Conservation (phyloP, 768 basidiomycete species). For the Tylopilus cervinicoccineus region DNA sequence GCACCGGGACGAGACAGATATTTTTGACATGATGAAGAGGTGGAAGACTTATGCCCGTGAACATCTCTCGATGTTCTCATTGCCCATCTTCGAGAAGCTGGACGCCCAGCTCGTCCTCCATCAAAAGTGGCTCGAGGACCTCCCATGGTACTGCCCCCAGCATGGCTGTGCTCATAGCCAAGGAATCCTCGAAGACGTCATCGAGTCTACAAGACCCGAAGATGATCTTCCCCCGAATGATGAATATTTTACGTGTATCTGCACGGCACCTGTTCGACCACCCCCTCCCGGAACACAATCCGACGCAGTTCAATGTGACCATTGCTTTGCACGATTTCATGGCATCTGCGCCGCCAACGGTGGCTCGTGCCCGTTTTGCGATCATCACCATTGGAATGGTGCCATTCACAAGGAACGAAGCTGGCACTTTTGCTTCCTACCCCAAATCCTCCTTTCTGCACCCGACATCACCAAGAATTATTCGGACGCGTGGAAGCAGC, state of each 20-base stretch:
- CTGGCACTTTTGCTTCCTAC: conserved; percentile 81
- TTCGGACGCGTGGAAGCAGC: conserved; percentile 74
- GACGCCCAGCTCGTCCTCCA: conserved; percentile 65
- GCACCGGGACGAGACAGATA: conserved; percentile 52
- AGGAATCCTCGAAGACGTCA: conserved; percentile 66
- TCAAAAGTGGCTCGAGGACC: conserved; percentile 64
- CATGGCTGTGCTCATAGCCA: conserved; percentile 64
- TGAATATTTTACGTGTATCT: conserved; percentile 85
- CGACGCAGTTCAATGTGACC: conserved; percentile 88
- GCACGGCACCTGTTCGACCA: conserved; percentile 69
- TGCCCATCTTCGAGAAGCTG: conserved; percentile 71
- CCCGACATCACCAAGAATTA: conserved; percentile 77
- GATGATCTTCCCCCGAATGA: conserved; percentile 77
- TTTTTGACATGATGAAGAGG: conserved; percentile 67
- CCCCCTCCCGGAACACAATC: conserved; percentile 72
- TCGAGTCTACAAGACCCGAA: conserved; percentile 68
- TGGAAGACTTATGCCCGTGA: conserved; percentile 73
- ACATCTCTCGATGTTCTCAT: conserved; percentile 67
- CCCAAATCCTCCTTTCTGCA: conserved; percentile 64
- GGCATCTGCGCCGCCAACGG: conserved; percentile 81
- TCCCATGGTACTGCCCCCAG: conserved; percentile 77
- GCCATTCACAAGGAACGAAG: conserved; percentile 76
- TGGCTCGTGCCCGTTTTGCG: conserved; percentile 90
- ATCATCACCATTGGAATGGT: conserved; percentile 90
- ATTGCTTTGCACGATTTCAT: conserved; percentile 84